Conservation (phyloP, 345 rosid genomes). For the Hibiscus syriacus region DNA sequence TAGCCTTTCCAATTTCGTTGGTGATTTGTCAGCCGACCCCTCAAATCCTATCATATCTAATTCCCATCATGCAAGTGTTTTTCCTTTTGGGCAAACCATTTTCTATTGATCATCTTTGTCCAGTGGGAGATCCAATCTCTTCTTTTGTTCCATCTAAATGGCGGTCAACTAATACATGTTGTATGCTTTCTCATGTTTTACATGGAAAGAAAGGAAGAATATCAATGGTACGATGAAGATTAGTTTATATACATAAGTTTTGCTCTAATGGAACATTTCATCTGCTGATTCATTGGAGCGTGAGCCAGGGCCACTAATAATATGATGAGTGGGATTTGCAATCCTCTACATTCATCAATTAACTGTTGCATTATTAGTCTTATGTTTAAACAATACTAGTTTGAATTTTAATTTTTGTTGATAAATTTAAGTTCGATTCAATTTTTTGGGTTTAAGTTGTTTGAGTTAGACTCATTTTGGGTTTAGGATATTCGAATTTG, state of each 20-base stretch:
- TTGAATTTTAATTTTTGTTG: no score
- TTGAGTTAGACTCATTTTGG: no score
- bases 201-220: no score
- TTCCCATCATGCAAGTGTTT: slow-evolving; percentile 18
- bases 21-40: slow-evolving; percentile 20
- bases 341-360: no score
- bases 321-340: no score
- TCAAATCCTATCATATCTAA: slow-evolving; percentile 29
- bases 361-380: no score
- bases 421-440: no score
- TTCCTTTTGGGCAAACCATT: neutral
- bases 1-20: slow-evolving; percentile 6
- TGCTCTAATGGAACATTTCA: no score
- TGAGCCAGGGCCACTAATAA: neutral
- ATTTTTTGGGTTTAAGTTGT: no score
- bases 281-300: neutral
- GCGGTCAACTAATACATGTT: neutral
- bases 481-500: no score
- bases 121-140: no score
- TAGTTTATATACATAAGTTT: neutral
- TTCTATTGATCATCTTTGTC: neutral
- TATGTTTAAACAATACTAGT: no score
- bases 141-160: neutral
- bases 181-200: neutral
- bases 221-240: neutral